Evolutionary conservation across 2,329 filamentous ascomycete species (phyloP).

Genomic region (Geosmithia putterillii): DNA sequence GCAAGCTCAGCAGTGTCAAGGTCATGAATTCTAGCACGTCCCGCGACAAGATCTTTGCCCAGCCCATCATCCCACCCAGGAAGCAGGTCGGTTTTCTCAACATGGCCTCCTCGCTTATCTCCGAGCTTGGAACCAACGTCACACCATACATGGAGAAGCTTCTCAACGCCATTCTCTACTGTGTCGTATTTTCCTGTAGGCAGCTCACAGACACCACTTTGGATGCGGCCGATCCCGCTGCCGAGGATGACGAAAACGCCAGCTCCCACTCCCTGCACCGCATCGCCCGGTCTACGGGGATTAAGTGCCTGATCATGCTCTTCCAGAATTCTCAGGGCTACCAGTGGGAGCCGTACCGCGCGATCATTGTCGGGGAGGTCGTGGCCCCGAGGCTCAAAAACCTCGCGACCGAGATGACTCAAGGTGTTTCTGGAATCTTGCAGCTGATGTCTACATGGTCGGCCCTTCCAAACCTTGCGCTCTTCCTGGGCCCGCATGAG

Average conservation of each 20-base stretch:
- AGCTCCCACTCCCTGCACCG: constrained; percentile 48
- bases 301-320: constrained; percentile 71
- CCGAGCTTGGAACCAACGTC: constrained; percentile 67
- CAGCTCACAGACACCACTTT: constrained; percentile 34
- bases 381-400: constrained; percentile 67
- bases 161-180: constrained; percentile 70
- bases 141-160: constrained; percentile 55
- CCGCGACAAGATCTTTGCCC: constrained; percentile 39
- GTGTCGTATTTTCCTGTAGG: constrained; percentile 58
- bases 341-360: constrained; percentile 61
- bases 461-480: constrained; percentile 48
- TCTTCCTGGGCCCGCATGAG: constrained; percentile 45
- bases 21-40: constrained; percentile 37
- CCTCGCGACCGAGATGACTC: constrained; percentile 73
- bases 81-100: constrained; percentile 88
- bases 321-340: constrained; percentile 62
- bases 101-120: constrained; percentile 79
- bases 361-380: constrained; percentile 59
- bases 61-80: constrained; percentile 51
- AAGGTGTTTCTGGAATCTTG: constrained; percentile 75
- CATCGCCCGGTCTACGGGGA: constrained; percentile 55
- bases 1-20: constrained; percentile 49
- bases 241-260: constrained; percentile 27
- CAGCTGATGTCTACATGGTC: constrained; percentile 76
- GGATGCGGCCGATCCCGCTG: constrained; percentile 20